These are phyloP conservation scores for Auriculariales sp. DNA, from an alignment of 768 basidiomycete genomes.

Conservation along the genomic window DNA sequence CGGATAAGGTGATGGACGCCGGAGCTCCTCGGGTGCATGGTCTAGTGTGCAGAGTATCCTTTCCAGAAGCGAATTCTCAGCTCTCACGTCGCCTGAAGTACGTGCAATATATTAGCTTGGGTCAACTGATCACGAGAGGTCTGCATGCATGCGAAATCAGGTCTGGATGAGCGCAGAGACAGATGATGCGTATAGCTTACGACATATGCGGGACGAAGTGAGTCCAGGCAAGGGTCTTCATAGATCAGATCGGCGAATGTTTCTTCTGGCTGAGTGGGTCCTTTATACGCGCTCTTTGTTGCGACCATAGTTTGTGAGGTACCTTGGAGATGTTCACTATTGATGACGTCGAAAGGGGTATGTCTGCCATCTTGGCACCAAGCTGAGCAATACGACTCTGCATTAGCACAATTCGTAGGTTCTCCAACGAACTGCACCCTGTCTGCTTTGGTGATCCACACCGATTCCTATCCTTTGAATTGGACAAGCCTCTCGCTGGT, in stretches of 20 bases:
- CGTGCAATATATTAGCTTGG: constrained; percentile 23
- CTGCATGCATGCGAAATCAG: too few relatives aligned
- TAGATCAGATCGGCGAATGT: constrained; percentile 56
- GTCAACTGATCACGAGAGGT: constrained; percentile 4
- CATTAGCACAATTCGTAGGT: neutral
- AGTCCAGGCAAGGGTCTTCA: constrained; percentile 49
- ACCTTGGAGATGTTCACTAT: constrained; percentile 46
- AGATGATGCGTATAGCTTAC: constrained; percentile 40
- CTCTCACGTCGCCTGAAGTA: constrained; percentile 63
- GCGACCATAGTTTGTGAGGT: constrained; percentile 22
- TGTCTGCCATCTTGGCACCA: constrained; percentile 56
- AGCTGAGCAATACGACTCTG: constrained; percentile 33
- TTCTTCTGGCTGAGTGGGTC: constrained; percentile 41
- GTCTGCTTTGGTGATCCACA: constrained; percentile 80
- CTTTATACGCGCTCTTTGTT: constrained; percentile 17
- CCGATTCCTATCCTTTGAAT: constrained; percentile 50
- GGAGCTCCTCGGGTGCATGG: too few relatives aligned
- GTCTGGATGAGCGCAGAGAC: too few relatives aligned
- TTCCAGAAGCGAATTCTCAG: constrained; percentile 37
- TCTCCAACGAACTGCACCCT: constrained; percentile 39
- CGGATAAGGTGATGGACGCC: constrained; percentile 44
- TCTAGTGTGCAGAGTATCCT: too few relatives aligned
- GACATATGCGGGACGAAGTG: constrained; percentile 56
- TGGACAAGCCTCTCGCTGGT: constrained; percentile 76
- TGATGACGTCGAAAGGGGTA: constrained; percentile 84